phyloP scores from a whole-genome alignment of 2,329 filamentous ascomycete species.

The Venturiaceae sp. region DNA sequence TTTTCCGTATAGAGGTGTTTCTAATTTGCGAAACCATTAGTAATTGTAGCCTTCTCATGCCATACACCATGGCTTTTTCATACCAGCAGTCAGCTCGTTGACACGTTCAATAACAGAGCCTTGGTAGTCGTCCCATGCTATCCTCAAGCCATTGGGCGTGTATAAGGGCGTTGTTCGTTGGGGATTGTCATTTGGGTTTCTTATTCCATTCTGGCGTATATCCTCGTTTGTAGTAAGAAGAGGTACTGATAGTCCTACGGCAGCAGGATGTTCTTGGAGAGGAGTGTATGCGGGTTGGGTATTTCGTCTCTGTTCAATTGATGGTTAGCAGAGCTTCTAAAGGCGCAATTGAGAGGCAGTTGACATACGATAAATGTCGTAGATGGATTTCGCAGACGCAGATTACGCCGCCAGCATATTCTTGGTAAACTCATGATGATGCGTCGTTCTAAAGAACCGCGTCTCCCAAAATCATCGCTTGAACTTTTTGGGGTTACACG shows the following conservation, averaged over 20 bases:
- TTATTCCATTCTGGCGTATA: slow-evolving; percentile 46
- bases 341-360: not conserved
- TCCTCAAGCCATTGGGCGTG: slow-evolving; percentile 56
- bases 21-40: slow-evolving; percentile 28
- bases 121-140: slow-evolving; percentile 82
- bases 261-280: slow-evolving; percentile 14
- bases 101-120: slow-evolving; percentile 62
- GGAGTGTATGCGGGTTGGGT: slow-evolving; percentile 12
- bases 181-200: slow-evolving; percentile 27
- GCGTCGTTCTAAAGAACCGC: not conserved
- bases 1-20: slow-evolving; percentile 52
- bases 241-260: slow-evolving; percentile 33
- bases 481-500: too few species aligned
- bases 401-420: not conserved
- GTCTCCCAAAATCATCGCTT: not conserved
- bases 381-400: not conserved
- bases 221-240: slow-evolving; percentile 35
- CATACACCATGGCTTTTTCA: slow-evolving; percentile 13
- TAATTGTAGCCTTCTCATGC: not conserved
- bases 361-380: not conserved
- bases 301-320: slow-evolving; percentile 17
- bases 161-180: slow-evolving; percentile 39
- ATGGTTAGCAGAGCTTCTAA: not conserved
- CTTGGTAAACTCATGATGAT: not conserved
- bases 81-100: slow-evolving; percentile 65